Evolutionary conservation across 2,329 filamentous ascomycete species (phyloP).

Genomic region (Alternaria dauci): DNA sequence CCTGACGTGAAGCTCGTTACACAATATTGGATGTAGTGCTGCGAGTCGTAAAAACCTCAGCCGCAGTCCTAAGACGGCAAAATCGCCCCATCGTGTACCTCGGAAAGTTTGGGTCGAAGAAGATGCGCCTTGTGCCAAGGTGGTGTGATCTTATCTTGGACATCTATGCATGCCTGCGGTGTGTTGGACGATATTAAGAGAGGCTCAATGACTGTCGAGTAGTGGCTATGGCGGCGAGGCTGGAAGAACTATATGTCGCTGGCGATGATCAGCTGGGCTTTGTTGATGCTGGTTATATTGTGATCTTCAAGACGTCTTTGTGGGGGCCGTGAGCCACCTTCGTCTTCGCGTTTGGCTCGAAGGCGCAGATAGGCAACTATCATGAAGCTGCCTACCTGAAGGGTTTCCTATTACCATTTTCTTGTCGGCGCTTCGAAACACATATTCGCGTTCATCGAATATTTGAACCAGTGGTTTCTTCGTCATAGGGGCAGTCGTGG

Average conservation of each 20-base stretch:
- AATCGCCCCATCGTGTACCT: neutral
- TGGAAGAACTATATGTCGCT: neutral
- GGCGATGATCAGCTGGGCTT: neutral
- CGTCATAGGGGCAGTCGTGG: too few species aligned
- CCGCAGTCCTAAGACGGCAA: neutral
- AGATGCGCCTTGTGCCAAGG: slow-evolving; percentile 1
- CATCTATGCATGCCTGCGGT: neutral
- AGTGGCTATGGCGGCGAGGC: neutral
- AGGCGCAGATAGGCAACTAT: neutral
- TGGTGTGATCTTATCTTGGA: neutral
- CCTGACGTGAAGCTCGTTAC: neutral
- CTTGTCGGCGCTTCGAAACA: neutral
- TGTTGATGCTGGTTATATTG: neutral
- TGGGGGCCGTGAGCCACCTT: neutral
- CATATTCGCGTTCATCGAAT: neutral
- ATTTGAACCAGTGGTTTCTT: neutral
- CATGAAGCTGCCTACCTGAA: neutral
- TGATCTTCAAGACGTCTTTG: neutral
- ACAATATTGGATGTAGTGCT: neutral
- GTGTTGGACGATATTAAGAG: neutral
- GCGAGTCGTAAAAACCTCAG: neutral
- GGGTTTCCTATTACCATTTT: neutral
- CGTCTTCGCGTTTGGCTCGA: neutral
- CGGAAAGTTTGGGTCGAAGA: neutral
- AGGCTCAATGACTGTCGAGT: neutral